Conservation (phyloP, 495 filamentous ascomycete species). For the Clavariopsis aquatica region DNA sequence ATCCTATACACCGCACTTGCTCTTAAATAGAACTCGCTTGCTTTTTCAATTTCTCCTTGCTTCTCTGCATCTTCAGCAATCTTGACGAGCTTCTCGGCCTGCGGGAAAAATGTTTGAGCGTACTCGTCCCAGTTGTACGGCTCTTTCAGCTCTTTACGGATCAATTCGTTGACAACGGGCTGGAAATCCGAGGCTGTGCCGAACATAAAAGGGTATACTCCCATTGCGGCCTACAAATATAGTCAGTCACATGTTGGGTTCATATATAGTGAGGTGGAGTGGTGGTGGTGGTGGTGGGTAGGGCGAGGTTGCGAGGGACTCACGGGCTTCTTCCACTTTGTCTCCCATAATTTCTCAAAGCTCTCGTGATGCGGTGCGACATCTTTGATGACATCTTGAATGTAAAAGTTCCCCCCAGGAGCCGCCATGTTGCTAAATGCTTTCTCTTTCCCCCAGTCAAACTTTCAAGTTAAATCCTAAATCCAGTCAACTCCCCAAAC, state of each 20-base stretch:
- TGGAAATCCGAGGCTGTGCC: slow-evolving; percentile 69
- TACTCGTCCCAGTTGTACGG: slow-evolving; percentile 63
- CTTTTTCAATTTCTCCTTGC: slow-evolving; percentile 51
- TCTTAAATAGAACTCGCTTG: slow-evolving; percentile 62
- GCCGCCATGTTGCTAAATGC: slow-evolving; percentile 34
- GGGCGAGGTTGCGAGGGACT: slow-evolving; percentile 21
- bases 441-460: too few relatives aligned
- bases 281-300: not conserved
- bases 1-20: slow-evolving; percentile 66
- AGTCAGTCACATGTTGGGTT: too few relatives aligned
- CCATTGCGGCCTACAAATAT: slow-evolving; percentile 55
- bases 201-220: slow-evolving; percentile 80
- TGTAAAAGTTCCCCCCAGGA: slow-evolving; percentile 41
- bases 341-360: slow-evolving; percentile 75
- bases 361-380: slow-evolving; percentile 63
- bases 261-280: too few relatives aligned
- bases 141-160: slow-evolving; percentile 62
- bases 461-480: too few relatives aligned
- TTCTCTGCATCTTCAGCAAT: slow-evolving; percentile 52
- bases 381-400: slow-evolving; percentile 49
- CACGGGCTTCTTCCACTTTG: slow-evolving; percentile 75
- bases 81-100: slow-evolving; percentile 55
- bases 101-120: slow-evolving; percentile 62
- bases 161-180: slow-evolving; percentile 66
- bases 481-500: too few relatives aligned